phyloP scores from a whole-genome alignment of 306 rosid species.

The Citrullus amarus region DNA sequence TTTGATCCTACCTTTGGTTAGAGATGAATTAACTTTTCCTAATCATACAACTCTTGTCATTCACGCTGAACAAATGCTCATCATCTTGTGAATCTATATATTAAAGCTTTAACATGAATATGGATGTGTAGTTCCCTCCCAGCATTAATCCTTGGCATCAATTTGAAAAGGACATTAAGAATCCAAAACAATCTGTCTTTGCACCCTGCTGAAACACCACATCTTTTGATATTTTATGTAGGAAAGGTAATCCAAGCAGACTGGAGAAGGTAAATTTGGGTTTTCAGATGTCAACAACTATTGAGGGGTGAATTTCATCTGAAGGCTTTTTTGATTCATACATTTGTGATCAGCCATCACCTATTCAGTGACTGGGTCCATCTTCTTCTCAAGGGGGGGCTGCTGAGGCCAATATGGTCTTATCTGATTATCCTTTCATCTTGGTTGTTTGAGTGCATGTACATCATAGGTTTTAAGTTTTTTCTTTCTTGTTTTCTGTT shows the following conservation, averaged over 20 bases:
- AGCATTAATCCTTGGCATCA: background rate
- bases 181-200: background rate
- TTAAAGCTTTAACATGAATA: background rate
- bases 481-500: background rate
- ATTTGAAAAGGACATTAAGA: background rate
- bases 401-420: slow-evolving; percentile 28
- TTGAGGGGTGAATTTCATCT: slow-evolving; percentile 24
- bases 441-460: slow-evolving; percentile 76
- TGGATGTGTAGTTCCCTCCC: background rate
- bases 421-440: slow-evolving; percentile 40
- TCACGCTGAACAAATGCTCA: background rate
- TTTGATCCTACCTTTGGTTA: background rate
- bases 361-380: slow-evolving; percentile 22
- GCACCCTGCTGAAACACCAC: background rate
- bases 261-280: slow-evolving; percentile 63
- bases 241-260: slow-evolving; percentile 79
- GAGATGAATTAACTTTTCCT: background rate
- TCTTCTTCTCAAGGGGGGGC: slow-evolving; percentile 20
- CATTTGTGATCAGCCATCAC: slow-evolving; percentile 28
- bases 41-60: background rate
- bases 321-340: slow-evolving; percentile 21
- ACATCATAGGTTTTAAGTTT: slow-evolving; percentile 57
- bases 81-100: background rate
- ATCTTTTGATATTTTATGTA: slow-evolving; percentile 23
- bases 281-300: slow-evolving; percentile 23